phyloP scores from a whole-genome alignment of 805 yeast species.

The Zygosaccharomyces siamensis region DNA sequence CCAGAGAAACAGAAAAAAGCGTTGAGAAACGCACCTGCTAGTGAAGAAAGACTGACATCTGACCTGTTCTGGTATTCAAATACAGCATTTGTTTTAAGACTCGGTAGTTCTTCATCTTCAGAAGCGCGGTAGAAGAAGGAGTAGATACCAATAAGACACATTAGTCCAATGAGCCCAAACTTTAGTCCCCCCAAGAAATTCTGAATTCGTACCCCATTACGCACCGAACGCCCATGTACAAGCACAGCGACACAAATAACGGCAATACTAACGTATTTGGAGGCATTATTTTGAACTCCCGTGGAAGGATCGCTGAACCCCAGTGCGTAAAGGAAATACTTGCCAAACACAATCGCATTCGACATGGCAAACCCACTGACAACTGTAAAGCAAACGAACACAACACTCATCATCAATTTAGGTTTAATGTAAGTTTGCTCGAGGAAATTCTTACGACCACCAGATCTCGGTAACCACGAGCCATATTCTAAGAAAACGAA shows the following conservation, averaged over 20 bases:
- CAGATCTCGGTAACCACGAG: conserved; percentile 63
- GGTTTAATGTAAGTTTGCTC: conserved; percentile 65
- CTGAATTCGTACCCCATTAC: conserved; percentile 55
- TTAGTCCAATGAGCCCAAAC: conserved; percentile 46
- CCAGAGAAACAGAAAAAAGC: conserved; percentile 59
- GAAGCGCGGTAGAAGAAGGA: conserved; percentile 43
- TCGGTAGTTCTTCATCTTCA: neutral
- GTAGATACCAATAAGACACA: conserved; percentile 56
- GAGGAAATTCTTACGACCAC: conserved; percentile 69
- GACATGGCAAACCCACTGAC: conserved; percentile 53
- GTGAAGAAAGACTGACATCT: conserved; percentile 39
- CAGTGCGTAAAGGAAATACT: conserved; percentile 46
- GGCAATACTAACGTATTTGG: conserved; percentile 41
- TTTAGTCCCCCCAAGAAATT: conserved; percentile 61
- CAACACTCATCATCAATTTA: conserved; percentile 47
- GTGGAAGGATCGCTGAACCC: conserved; percentile 38
- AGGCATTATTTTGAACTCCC: conserved; percentile 35
- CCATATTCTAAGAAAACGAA: conserved; percentile 67
- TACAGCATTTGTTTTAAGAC: conserved; percentile 4
- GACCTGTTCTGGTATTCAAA: conserved; percentile 29
- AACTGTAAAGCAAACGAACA: conserved; percentile 46
- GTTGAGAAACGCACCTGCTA: conserved; percentile 52
- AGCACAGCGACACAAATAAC: conserved; percentile 37
- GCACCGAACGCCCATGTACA: conserved; percentile 56
- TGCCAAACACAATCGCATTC: conserved; percentile 58